Evolutionary conservation across 148 eudicot genomes (phyloP), one percentile per base, ranked within the genome.

Genomic region (Rhododendron mucronatum): DNA sequence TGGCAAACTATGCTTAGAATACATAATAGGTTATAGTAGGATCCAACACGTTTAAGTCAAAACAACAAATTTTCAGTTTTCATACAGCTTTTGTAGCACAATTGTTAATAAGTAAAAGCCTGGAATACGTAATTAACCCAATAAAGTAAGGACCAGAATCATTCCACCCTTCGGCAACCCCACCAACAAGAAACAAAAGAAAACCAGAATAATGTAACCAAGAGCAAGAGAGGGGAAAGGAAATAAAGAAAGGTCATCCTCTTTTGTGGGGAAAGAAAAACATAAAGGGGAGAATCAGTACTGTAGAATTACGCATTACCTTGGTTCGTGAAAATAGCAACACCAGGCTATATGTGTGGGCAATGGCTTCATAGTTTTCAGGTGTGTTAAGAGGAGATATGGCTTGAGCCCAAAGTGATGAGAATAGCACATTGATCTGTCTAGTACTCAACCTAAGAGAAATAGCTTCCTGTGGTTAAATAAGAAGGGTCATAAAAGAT

Each of bases 351-450:
- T 92, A 92, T 45, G 93, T 91, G 84, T 92, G 93, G 48, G 94
- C 92, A 83, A 92, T 91, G 82, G 94, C 94, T 90, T 92, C 94
- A 88, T 88, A 92, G 78, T 92, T 92, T 90, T 88, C 91, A 53
- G 94, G 94, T 53, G 86, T 87, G 84, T 91, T 92, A 48, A 89
- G 90, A 59, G 92, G 88, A 80, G 92, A 92, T 82, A 91, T 91
- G 69, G 93, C 88, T 84, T 92, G 94, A 45, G 89, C 91, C 94
- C 93, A 92, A 80, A 92, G 90, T 74, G 94, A 92, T 28, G 94
- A 92, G 65, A 91, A 91, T 37, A 92, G 89, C 35, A 92, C 86
- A 44, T 80, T 90, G 84, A 92, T 92, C 89, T 92, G 94, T 75
- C 94, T 84, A 80, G 91, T 92, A 57, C 94, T 92, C 90, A 92